Evolutionary conservation across 441 rosid genomes (phyloP).

Genomic region (Rhodomyrtus psidioides): DNA sequence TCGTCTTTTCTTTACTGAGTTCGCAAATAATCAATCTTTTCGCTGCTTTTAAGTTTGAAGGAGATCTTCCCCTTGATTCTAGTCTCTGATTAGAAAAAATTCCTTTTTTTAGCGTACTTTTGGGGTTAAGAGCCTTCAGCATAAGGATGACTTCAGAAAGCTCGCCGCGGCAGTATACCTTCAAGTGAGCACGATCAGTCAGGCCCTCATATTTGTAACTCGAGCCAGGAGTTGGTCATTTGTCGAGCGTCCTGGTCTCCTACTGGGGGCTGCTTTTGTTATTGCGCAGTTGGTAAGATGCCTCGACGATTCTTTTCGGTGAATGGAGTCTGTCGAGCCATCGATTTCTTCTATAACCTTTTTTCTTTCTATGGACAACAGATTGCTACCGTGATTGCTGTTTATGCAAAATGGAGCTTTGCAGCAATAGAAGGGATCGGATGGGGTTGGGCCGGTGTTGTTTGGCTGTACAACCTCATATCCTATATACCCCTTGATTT

Average conservation of each 20-base stretch:
- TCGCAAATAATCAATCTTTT: background rate
- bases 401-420: conserved; percentile 36
- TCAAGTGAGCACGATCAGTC: conserved; percentile 50
- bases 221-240: conserved; percentile 45
- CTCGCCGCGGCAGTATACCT: conserved; percentile 49
- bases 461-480: conserved; percentile 37
- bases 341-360: background rate
- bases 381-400: conserved; percentile 34
- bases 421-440: conserved; percentile 34
- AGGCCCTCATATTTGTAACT: conserved; percentile 48
- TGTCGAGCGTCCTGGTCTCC: conserved; percentile 31
- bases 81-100: background rate
- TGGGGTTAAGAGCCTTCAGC: conserved; percentile 43
- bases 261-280: conserved; percentile 23
- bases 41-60: background rate
- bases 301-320: background rate
- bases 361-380: conserved; percentile 6
- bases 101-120: conserved; percentile 22
- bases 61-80: background rate
- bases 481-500: conserved; percentile 34
- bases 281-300: conserved; percentile 33
- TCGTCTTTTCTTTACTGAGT: background rate
- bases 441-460: conserved; percentile 46
- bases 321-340: background rate
- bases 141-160: conserved; percentile 24